Conservation (phyloP, 371 early-diverging fungal genomes). For the Saksenaea oblongispora region DNA sequence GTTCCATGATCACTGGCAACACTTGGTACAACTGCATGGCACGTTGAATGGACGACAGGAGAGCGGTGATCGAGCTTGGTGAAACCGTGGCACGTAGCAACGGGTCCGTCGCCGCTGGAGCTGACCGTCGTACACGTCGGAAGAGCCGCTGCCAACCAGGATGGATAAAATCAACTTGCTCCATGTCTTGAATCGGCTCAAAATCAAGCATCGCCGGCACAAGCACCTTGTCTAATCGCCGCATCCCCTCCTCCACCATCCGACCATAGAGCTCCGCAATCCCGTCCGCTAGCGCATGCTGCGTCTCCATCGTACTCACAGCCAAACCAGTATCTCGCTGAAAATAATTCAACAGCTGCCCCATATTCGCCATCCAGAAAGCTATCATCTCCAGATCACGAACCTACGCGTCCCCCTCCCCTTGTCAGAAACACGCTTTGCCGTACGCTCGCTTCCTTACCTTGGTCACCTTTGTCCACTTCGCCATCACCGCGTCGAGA, state of each 20-base stretch:
- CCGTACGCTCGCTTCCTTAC: slow-evolving; percentile 27
- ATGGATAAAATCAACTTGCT: slow-evolving; percentile 62
- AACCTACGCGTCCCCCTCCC: slow-evolving; percentile 10
- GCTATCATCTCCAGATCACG: slow-evolving; percentile 40
- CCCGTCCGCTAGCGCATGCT: slow-evolving; percentile 66
- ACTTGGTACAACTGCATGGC: slow-evolving; percentile 58
- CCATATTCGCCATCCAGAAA: slow-evolving; percentile 83
- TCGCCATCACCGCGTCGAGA: slow-evolving; percentile 51
- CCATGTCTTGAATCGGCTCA: slow-evolving; percentile 67
- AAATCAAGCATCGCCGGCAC: slow-evolving; percentile 72
- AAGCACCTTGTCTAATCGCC: slow-evolving; percentile 59
- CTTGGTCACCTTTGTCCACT: slow-evolving; percentile 56
- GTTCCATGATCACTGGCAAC: slow-evolving; percentile 50
- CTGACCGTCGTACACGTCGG: slow-evolving; percentile 5
- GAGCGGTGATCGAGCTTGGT: slow-evolving; percentile 57
- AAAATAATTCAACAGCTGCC: slow-evolving; percentile 75
- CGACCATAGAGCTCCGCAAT: slow-evolving; percentile 67
- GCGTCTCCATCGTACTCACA: slow-evolving; percentile 56
- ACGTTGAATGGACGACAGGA: slow-evolving; percentile 53
- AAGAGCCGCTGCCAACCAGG: slow-evolving; percentile 49
- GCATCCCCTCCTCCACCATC: slow-evolving; percentile 59
- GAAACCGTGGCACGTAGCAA: slow-evolving; percentile 18
- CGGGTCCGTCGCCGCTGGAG: not conserved
- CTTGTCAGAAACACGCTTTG: slow-evolving; percentile 12
- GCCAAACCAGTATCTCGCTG: slow-evolving; percentile 78